A percentile compares a stretch with the other conserved stretches of the same genome.
phyloP scores from a whole-genome alignment of 2,329 filamentous ascomycete genomes.

The Phaeosphaeria sp. region DNA sequence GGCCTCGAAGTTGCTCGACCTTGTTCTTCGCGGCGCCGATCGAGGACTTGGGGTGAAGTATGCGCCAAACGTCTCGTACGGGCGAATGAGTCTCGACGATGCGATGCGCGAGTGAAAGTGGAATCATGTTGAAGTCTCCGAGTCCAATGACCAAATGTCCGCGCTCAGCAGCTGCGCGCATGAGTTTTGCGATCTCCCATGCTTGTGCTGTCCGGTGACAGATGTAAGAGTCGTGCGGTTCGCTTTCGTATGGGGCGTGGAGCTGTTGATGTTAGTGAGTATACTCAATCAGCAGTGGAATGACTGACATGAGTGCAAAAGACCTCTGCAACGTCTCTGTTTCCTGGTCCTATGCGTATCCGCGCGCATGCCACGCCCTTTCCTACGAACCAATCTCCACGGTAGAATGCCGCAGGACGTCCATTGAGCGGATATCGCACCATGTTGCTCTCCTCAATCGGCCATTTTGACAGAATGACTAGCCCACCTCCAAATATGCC shows the following conservation, averaged over 20 bases:
- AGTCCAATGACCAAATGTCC: conserved; percentile 85
- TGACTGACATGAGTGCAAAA: conserved; percentile 81
- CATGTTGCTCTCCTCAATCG: conserved; percentile 89
- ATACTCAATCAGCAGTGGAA: background rate
- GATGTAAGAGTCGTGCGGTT: conserved; percentile 82
- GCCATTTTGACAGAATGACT: conserved; percentile 89
- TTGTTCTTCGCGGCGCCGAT: conserved; percentile 74
- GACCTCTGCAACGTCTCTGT: conserved; percentile 77
- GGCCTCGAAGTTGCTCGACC: conserved; percentile 69
- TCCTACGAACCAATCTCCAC: conserved; percentile 95
- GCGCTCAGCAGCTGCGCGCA: conserved; percentile 78
- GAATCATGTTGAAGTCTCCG: conserved; percentile 98
- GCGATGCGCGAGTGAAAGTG: conserved; percentile 80
- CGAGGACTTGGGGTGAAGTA: conserved; percentile 82
- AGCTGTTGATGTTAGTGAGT: conserved; percentile 57
- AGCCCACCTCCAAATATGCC: conserved; percentile 90
- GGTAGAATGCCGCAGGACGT: conserved; percentile 88
- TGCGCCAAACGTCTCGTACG: conserved; percentile 83
- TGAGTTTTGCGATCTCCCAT: conserved; percentile 91
- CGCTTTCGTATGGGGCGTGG: conserved; percentile 85
- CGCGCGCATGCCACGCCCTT: conserved; percentile 89
- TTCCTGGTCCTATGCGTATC: conserved; percentile 71
- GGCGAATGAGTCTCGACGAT: conserved; percentile 80
- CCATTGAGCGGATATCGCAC: conserved; percentile 88
- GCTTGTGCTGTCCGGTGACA: conserved; percentile 91